phyloP scores from a whole-genome alignment of 2,329 filamentous ascomycete genomes.

The Penicillium sp. region DNA sequence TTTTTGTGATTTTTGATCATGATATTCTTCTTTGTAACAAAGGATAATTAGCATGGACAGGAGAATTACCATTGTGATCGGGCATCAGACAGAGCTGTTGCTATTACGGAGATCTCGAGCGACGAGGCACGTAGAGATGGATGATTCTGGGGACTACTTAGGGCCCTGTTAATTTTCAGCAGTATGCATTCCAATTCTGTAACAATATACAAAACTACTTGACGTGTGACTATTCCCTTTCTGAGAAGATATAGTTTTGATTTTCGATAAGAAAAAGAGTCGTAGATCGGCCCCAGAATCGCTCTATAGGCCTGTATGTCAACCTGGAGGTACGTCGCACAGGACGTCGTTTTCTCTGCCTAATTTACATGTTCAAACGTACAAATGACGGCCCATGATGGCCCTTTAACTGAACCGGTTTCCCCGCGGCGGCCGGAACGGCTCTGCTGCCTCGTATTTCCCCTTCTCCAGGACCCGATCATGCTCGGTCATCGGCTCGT shows the following conservation, averaged over 20 bases:
- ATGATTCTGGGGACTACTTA: neutral
- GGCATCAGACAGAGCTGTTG: neutral
- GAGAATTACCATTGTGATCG: neutral
- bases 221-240: neutral
- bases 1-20: neutral
- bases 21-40: neutral
- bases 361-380: conserved; percentile 11
- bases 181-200: neutral
- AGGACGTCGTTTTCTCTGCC: neutral
- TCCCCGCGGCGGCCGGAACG: conserved; percentile 78
- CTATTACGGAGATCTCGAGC: neutral
- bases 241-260: neutral
- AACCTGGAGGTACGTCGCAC: neutral
- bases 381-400: conserved; percentile 2
- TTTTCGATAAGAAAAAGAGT: neutral
- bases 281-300: neutral
- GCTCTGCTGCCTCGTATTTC: conserved; percentile 81
- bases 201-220: neutral
- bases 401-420: conserved; percentile 73
- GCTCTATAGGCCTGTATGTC: neutral
- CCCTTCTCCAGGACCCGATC: conserved; percentile 74
- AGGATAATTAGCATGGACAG: neutral
- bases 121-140: neutral
- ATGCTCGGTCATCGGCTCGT: conserved; percentile 72
- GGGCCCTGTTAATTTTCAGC: too few species aligned